Evolutionary conservation across 1,284 basidiomycete species (phyloP).

Genomic region (Heliocybe sulcata): DNA sequence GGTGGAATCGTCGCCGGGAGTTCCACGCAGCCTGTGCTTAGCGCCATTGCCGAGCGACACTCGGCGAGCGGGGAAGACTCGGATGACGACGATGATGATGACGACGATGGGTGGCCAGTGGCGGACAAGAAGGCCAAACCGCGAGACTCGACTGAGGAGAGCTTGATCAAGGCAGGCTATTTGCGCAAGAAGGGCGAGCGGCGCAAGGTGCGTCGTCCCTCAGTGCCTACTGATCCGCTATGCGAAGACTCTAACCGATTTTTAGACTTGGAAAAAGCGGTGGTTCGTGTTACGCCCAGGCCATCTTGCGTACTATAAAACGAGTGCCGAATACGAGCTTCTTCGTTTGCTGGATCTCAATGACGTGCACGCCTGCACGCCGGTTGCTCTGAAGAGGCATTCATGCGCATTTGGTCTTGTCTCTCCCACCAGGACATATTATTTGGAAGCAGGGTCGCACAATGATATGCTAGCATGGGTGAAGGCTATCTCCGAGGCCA

Average conservation of each 20-base stretch:
- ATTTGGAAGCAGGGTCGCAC: constrained; percentile 74
- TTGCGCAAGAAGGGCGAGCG: constrained; percentile 95
- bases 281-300: constrained; percentile 96
- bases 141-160: constrained; percentile 53
- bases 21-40: constrained; percentile 43
- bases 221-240: constrained; percentile 7
- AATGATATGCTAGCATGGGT: constrained; percentile 85
- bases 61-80: constrained; percentile 68
- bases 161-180: constrained; percentile 86
- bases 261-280: constrained; percentile 94
- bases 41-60: constrained; percentile 68
- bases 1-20: constrained; percentile 13
- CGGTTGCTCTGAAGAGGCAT: constrained; percentile 86
- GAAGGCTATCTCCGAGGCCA: constrained; percentile 70
- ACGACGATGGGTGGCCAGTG: constrained; percentile 55
- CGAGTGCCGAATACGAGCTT: constrained; percentile 86
- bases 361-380: constrained; percentile 88
- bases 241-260: too few relatives aligned
- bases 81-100: constrained; percentile 59
- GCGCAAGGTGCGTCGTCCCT: constrained; percentile 66
- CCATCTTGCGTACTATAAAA: constrained; percentile 97
- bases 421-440: constrained; percentile 88
- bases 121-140: constrained; percentile 33
- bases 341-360: constrained; percentile 84
- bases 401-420: constrained; percentile 90